These are phyloP conservation scores for Rutstroemia sydowiana DNA, from an alignment of 2,329 filamentous ascomycete species.

Conservation along the genomic window DNA sequence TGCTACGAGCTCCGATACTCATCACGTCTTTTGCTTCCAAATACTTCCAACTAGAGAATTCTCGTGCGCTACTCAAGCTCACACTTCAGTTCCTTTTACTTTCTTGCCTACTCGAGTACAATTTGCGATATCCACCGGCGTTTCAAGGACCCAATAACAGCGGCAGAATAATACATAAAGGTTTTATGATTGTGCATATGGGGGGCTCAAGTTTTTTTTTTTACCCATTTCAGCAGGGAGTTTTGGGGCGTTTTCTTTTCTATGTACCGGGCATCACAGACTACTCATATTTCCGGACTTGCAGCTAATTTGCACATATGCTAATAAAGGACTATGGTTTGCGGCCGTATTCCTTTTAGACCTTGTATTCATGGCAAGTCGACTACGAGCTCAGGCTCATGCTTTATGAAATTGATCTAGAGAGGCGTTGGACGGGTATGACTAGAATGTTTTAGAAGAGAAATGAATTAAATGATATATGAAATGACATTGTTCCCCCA, in stretches of 20 bases:
- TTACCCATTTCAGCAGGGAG: not conserved
- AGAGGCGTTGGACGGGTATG: not conserved
- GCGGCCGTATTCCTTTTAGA: not conserved
- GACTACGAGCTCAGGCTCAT: not conserved
- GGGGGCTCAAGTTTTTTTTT: not conserved
- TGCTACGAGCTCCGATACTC: slow-evolving; percentile 45
- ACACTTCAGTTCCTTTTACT: no score
- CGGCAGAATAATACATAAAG: not conserved
- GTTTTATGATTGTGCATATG: slow-evolving; percentile 1
- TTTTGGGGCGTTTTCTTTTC: not conserved
- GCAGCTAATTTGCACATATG: not conserved
- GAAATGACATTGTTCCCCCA: no score
- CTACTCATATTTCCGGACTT: not conserved
- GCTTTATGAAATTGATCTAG: not conserved
- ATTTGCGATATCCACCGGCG: slow-evolving; percentile 2
- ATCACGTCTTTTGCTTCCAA: slow-evolving; percentile 37
- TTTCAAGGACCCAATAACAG: not conserved
- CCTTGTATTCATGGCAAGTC: not conserved
- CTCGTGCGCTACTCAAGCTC: no score
- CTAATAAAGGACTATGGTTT: not conserved
- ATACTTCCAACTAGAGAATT: no score
- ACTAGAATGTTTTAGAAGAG: not conserved
- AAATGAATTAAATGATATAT: not conserved
- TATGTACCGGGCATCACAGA: no score
- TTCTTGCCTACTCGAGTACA: not conserved